These are phyloP conservation scores for Adansonia rubrostipa DNA, from an alignment of 441 rosid genomes.

Conservation along the genomic window DNA sequence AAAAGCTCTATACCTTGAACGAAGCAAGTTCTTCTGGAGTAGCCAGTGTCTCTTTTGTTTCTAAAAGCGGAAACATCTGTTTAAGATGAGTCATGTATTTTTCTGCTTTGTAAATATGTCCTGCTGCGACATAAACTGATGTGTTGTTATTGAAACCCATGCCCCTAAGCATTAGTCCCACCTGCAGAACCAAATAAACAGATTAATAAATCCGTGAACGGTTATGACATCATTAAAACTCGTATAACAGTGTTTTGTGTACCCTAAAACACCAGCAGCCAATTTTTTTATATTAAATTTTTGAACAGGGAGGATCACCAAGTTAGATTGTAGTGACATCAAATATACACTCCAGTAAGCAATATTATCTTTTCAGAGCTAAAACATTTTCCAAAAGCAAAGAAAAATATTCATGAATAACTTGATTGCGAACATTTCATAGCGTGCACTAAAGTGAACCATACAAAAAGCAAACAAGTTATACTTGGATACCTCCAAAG, in stretches of 20 bases:
- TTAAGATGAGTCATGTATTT: slow-evolving; percentile 88
- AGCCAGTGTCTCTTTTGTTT: slow-evolving; percentile 86
- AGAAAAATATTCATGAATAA: not conserved
- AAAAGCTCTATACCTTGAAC: slow-evolving; percentile 62
- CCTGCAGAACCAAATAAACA: slow-evolving; percentile 51
- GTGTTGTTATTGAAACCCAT: slow-evolving; percentile 92
- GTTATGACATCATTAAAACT: slow-evolving; percentile 7
- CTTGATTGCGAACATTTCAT: slow-evolving; percentile 2
- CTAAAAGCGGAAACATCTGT: slow-evolving; percentile 89
- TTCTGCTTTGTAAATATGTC: slow-evolving; percentile 86
- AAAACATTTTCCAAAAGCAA: not conserved
- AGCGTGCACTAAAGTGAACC: not conserved
- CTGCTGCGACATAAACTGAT: slow-evolving; percentile 83
- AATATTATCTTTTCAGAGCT: not conserved
- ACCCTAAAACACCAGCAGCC: slow-evolving; percentile 16
- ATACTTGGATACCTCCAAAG: slow-evolving; percentile 69
- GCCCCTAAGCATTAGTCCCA: slow-evolving; percentile 98
- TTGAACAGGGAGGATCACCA: not conserved
- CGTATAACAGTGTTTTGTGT: not conserved
- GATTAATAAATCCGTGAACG: not conserved
- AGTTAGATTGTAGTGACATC: not conserved
- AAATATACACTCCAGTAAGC: not conserved
- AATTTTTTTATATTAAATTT: not conserved
- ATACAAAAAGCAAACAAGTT: not conserved
- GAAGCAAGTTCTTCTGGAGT: slow-evolving; percentile 83